Conservation (phyloP, 2,329 filamentous ascomycete genomes). For the Penicillium glabrum region DNA sequence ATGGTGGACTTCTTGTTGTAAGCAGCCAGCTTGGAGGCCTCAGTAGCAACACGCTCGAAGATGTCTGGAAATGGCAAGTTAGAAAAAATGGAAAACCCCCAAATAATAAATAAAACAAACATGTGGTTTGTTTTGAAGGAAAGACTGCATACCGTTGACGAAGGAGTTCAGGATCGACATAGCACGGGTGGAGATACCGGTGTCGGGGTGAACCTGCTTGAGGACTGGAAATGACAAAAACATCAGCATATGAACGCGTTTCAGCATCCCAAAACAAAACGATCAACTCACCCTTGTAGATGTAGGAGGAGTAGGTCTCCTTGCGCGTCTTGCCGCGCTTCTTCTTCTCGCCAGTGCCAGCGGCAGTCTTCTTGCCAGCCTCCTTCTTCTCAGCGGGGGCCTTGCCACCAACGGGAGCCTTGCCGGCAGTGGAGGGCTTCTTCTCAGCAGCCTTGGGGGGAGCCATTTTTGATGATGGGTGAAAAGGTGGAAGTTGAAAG, state of each 20-base stretch:
- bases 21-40: slow-evolving; percentile 97
- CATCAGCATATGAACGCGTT: slow-evolving; percentile 10
- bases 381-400: slow-evolving; percentile 98
- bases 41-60: slow-evolving; percentile 98
- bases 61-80: slow-evolving; percentile 66
- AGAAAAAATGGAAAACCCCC: background rate
- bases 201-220: slow-evolving; percentile 99
- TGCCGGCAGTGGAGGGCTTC: slow-evolving; percentile 91
- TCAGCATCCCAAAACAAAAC: slow-evolving; percentile 3
- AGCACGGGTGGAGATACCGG: slow-evolving; percentile 99
- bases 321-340: slow-evolving; percentile 99
- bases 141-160: slow-evolving; percentile 75
- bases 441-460: slow-evolving; percentile 91
- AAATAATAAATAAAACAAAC: background rate
- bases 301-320: slow-evolving; percentile 99
- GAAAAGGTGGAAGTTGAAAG: slow-evolving; percentile 25
- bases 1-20: slow-evolving; percentile 99
- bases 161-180: slow-evolving; percentile 99
- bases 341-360: slow-evolving; percentile 97
- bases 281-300: slow-evolving; percentile 86
- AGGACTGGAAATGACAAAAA: slow-evolving; percentile 63
- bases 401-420: slow-evolving; percentile 75
- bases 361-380: slow-evolving; percentile 96
- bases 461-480: slow-evolving; percentile 71
- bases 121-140: background rate